These are phyloP conservation scores for Cladochytrium replicatum DNA, from an alignment of 192 early-diverging fungal genomes.

Conservation along the genomic window DNA sequence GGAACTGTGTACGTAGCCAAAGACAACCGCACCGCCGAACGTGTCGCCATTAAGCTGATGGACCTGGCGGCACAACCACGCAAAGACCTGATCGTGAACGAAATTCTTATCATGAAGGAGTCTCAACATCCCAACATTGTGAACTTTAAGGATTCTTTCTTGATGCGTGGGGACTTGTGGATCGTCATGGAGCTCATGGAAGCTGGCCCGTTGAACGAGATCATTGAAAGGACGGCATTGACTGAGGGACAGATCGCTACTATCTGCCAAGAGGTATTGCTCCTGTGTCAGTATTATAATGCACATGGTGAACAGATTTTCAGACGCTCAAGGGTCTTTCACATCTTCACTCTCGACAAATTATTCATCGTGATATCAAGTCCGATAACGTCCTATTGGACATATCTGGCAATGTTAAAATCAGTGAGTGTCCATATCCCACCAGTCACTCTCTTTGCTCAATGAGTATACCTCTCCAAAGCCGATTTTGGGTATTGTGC, in stretches of 20 bases:
- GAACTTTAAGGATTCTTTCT: slow-evolving; percentile 74
- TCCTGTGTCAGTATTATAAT: too few species aligned
- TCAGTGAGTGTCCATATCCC: too few species aligned
- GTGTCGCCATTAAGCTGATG: slow-evolving; percentile 91
- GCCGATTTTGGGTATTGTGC: slow-evolving; percentile 83
- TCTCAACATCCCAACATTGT: slow-evolving; percentile 83
- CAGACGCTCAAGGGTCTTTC: slow-evolving; percentile 70
- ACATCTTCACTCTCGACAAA: slow-evolving; percentile 70
- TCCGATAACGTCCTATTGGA: slow-evolving; percentile 59
- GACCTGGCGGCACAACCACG: slow-evolving; percentile 75
- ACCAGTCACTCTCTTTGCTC: too few species aligned
- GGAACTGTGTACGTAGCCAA: slow-evolving; percentile 84
- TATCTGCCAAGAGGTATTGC: slow-evolving; percentile 16
- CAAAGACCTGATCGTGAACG: slow-evolving; percentile 85
- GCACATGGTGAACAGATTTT: too few species aligned
- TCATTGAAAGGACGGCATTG: slow-evolving; percentile 69
- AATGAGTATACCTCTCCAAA: too few species aligned
- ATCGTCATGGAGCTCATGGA: slow-evolving; percentile 95
- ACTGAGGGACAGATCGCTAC: slow-evolving; percentile 27
- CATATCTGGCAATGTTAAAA: slow-evolving; percentile 13
- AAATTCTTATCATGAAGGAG: slow-evolving; percentile 91
- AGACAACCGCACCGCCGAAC: slow-evolving; percentile 50
- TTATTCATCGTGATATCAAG: slow-evolving; percentile 89
- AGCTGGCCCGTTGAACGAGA: slow-evolving; percentile 81
- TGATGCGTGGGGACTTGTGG: slow-evolving; percentile 74